Evolutionary conservation across 495 filamentous ascomycete genomes (phyloP).

Genomic region (Tuber umbilicatum): DNA sequence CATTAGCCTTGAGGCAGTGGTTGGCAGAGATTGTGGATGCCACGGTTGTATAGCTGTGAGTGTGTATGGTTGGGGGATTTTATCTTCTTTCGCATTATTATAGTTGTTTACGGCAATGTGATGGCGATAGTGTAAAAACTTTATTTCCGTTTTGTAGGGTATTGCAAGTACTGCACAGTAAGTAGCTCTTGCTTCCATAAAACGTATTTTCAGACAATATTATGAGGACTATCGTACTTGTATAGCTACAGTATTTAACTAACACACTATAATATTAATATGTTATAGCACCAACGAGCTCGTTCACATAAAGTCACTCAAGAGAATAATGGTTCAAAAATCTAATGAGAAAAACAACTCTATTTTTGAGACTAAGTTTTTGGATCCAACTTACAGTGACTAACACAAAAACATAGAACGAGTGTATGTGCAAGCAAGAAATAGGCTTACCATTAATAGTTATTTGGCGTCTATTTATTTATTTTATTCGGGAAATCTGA

Average conservation of each 20-base stretch:
- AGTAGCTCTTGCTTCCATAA: background rate
- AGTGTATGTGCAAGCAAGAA: background rate
- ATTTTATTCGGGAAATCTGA: too few species aligned
- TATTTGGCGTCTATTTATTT: too few species aligned
- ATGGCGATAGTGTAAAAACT: background rate
- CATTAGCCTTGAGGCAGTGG: conserved; percentile 86
- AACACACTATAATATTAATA: background rate
- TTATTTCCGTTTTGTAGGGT: background rate
- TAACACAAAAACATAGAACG: too few species aligned
- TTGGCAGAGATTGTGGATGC: conserved; percentile 81
- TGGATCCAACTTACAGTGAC: background rate
- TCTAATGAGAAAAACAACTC: background rate
- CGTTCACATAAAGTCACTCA: background rate
- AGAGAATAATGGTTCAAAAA: background rate
- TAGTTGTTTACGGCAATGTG: background rate
- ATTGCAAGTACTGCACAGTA: background rate
- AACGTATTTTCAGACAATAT: background rate
- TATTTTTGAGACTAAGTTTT: background rate
- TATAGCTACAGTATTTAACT: background rate
- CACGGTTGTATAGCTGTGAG: conserved; percentile 11
- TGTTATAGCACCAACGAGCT: background rate
- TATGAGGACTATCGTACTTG: background rate
- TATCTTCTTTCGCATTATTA: background rate
- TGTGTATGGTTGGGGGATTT: background rate
- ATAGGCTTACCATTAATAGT: background rate